These are phyloP conservation scores for Penicillium sp. DNA, from an alignment of 2,329 filamentous ascomycete genomes.

Conservation along the genomic window DNA sequence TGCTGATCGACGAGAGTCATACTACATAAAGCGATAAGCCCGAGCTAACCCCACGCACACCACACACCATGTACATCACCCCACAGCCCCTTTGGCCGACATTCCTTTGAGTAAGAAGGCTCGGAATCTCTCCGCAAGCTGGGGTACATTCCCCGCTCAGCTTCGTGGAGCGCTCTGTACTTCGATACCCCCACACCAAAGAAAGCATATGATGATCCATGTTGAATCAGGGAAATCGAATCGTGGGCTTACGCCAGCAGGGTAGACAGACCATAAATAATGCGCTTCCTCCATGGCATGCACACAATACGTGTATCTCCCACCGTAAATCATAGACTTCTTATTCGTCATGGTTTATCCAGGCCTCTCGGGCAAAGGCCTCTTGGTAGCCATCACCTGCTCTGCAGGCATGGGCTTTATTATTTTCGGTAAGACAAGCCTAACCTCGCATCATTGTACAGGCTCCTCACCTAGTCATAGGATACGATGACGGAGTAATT, in stretches of 20 bases:
- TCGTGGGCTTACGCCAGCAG: background rate
- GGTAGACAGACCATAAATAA: background rate
- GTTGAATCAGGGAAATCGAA: background rate
- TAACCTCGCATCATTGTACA: background rate
- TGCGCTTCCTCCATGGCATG: background rate
- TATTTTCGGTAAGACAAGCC: constrained; percentile 14
- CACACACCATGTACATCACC: background rate
- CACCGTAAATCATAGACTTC: too few species aligned
- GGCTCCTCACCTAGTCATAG: background rate
- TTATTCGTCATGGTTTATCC: constrained; percentile 33
- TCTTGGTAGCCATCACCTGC: constrained; percentile 46
- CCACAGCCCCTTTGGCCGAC: background rate
- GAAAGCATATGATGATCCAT: background rate
- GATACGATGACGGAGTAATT: constrained; percentile 26
- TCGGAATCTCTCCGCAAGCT: background rate
- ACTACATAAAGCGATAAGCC: background rate
- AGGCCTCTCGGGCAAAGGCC: constrained; percentile 17
- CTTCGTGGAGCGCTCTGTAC: background rate
- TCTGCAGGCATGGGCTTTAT: constrained; percentile 32
- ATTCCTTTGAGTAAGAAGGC: background rate
- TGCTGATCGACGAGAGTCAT: background rate
- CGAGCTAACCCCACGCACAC: background rate
- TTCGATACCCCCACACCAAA: background rate
- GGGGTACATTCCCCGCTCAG: background rate
- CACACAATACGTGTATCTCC: too few species aligned